These are phyloP conservation scores for Fusarium continuum DNA, from an alignment of 2,329 filamentous ascomycete species.

Conservation along the genomic window DNA sequence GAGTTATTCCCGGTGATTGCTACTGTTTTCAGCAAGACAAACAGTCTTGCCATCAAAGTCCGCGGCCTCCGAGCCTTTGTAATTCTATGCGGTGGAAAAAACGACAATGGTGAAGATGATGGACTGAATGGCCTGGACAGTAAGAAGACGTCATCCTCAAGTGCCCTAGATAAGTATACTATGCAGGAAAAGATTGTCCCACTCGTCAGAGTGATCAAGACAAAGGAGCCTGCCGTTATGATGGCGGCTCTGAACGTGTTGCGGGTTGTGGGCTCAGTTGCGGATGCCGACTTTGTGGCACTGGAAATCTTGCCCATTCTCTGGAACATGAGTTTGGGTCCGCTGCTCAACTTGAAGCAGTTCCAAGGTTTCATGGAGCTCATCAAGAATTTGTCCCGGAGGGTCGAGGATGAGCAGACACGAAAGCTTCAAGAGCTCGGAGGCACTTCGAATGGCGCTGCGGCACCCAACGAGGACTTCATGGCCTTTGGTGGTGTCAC, in stretches of 20 bases:
- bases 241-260: slow-evolving; percentile 89
- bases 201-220: slow-evolving; percentile 91
- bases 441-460: slow-evolving; percentile 62
- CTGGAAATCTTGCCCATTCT: slow-evolving; percentile 89
- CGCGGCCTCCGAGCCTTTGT: slow-evolving; percentile 90
- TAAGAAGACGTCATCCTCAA: slow-evolving; percentile 72
- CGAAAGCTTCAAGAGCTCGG: slow-evolving; percentile 88
- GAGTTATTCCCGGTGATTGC: slow-evolving; percentile 95
- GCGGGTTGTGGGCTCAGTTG: slow-evolving; percentile 80
- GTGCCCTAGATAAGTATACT: slow-evolving; percentile 94
- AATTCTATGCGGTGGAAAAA: slow-evolving; percentile 83
- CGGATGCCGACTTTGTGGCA: slow-evolving; percentile 90
- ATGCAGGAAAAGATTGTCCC: slow-evolving; percentile 98
- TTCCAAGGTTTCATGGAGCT: slow-evolving; percentile 91
- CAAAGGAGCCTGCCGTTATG: slow-evolving; percentile 97
- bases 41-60: slow-evolving; percentile 93
- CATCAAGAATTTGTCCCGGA: slow-evolving; percentile 80
- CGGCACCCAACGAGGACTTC: slow-evolving; percentile 69
- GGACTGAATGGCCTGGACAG: slow-evolving; percentile 79
- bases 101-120: slow-evolving; percentile 63
- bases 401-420: slow-evolving; percentile 88
- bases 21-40: slow-evolving; percentile 89
- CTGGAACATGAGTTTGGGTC: slow-evolving; percentile 92
- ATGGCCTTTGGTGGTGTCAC: slow-evolving; percentile 76
- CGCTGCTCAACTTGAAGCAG: slow-evolving; percentile 84